Base-by-base conservation (phyloP, 2,329 filamentous ascomycete genomes). In the Aspergillus aculeatus region DNA sequence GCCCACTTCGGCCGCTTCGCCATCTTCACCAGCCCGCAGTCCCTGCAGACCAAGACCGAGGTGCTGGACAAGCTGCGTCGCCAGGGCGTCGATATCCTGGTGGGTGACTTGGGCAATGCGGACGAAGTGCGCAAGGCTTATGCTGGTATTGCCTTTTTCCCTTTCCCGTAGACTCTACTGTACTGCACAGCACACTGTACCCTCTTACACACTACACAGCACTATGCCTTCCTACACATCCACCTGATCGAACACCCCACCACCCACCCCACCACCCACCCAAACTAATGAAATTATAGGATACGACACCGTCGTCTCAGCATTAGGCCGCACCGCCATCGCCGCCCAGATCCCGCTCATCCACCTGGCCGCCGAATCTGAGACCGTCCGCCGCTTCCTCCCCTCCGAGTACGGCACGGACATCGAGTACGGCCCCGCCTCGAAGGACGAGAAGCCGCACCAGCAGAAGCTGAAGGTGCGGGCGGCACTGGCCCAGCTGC, bases 381-480 rank as follows among this genome's bases (percentile, higher is more conserved):
- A 76, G 2, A 80, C 74, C 24, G 82, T 90, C 32, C 81, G 82
- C 62, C 84, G 84, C 78, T 89, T 90, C 76, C 83, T 88, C 63
- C 87, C 88, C 0, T 88, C 84, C 7, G 87, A 90, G 70, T 90
- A 86, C 68, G 85, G 85, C 58, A 89, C 84, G 1, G 87, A 87
- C 68, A 83, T 86, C 50, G 86, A 87, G 69, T 87, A 89, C 67
- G 77, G 80, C 23, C 78, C 84, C 0, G 69, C 80, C 23, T 89
- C 86, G 14, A 79, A 80, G 2, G 66, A 75, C 9, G 89, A 91
- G 73, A 84, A 82, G 68, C 86, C 89, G 2, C 89, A 91, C 69
- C 88, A 91, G 75, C 74, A 81, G 57, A 91, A 91, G 72, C 80
- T 91, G 56, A 84, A 86, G 67, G 86, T 91, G n/a, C 81, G 89